Conservation (phyloP, 768 basidiomycete species). For the Paxillus rubicundulus region DNA sequence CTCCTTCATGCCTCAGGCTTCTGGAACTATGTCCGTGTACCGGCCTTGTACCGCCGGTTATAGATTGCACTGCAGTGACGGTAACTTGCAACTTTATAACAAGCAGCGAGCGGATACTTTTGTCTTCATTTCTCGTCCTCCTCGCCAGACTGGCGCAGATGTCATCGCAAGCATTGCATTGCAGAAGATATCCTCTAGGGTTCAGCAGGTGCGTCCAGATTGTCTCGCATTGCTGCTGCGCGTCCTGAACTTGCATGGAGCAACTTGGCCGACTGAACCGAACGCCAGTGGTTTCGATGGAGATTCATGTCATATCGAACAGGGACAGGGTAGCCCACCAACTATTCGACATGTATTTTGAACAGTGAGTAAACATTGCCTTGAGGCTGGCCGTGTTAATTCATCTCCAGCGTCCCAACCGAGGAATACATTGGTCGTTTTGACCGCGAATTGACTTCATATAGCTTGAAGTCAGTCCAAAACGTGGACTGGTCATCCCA, state of each 20-base stretch:
- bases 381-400: background rate
- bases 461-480: constrained; percentile 39
- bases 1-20: constrained; percentile 56
- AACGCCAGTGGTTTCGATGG: constrained; percentile 49
- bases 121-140: constrained; percentile 52
- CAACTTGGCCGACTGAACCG: constrained; percentile 60
- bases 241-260: constrained; percentile 28
- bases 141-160: constrained; percentile 43
- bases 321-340: constrained; percentile 64
- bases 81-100: constrained; percentile 57
- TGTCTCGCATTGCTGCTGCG: background rate
- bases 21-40: constrained; percentile 46
- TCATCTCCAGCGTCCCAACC: constrained; percentile 40
- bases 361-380: constrained; percentile 46
- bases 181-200: constrained; percentile 54
- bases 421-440: constrained; percentile 49
- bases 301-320: constrained; percentile 70
- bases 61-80: constrained; percentile 54
- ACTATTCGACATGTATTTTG: constrained; percentile 65
- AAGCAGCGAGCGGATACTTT: constrained; percentile 53
- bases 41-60: constrained; percentile 53
- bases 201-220: constrained; percentile 43
- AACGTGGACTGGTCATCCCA: constrained; percentile 41
- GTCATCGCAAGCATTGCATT: constrained; percentile 59
- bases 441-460: constrained; percentile 40